Conservation (phyloP, 805 yeast genomes). For the Peterozyma xylosa region DNA sequence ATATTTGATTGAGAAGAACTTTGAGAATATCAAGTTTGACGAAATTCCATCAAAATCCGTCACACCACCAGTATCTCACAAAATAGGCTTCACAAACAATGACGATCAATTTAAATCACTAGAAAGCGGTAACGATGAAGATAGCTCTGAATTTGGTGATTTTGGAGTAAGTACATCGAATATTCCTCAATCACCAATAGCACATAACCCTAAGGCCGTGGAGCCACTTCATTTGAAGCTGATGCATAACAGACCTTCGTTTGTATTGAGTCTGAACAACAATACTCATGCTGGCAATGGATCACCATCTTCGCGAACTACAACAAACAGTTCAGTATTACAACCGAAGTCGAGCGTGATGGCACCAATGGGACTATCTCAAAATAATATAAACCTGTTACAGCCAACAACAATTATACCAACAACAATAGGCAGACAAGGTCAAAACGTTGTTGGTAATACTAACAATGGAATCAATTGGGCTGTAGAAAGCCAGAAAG, state of each 20-base stretch:
- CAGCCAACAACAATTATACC: not conserved
- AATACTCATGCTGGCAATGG: not conserved
- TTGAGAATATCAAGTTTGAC: slow-evolving; percentile 9
- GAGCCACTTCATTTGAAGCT: not conserved
- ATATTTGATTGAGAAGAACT: slow-evolving; percentile 12
- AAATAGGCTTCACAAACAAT: not conserved
- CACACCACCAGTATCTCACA: not conserved
- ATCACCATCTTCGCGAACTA: not conserved
- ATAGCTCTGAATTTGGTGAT: slow-evolving; percentile 6
- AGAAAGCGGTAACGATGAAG: slow-evolving; percentile 3
- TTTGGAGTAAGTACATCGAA: slow-evolving; percentile 3
- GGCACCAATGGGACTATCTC: not conserved
- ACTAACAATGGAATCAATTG: not conserved
- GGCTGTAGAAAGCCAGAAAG: slow-evolving; percentile 1
- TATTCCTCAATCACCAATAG: not conserved
- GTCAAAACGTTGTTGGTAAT: not conserved
- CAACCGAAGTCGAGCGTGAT: not conserved
- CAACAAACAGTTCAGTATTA: not conserved
- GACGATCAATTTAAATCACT: not conserved
- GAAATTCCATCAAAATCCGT: not conserved
- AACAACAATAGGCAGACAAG: not conserved
- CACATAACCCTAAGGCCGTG: not conserved
- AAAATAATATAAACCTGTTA: not conserved
- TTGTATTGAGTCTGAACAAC: not conserved
- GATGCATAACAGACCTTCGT: not conserved